A percentile compares a stretch with the other conserved stretches of the same genome.
Evolutionary conservation across 371 early-diverging fungal genomes (phyloP).

Genomic region (Actinomortierella ambigua): DNA sequence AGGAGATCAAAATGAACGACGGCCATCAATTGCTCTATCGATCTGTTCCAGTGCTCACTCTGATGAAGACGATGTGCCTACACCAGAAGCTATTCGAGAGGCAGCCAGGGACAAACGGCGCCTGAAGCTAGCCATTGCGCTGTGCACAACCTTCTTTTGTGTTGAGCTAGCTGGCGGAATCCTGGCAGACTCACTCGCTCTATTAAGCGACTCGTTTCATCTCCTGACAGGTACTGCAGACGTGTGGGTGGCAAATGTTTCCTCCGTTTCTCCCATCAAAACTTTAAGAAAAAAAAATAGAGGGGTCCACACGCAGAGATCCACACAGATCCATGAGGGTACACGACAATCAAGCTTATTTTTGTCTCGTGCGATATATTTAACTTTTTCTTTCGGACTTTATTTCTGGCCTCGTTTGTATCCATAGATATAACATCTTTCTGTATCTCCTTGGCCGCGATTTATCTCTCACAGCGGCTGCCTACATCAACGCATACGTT

Average conservation of each 20-base stretch:
- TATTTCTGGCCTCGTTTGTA: not conserved
- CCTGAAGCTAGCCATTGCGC: slow-evolving; percentile 39
- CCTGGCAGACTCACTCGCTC: slow-evolving; percentile 68
- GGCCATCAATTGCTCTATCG: too few species aligned
- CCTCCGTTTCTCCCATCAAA: too few species aligned
- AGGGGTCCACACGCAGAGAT: not conserved
- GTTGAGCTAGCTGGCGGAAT: slow-evolving; percentile 76
- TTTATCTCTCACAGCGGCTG: slow-evolving; percentile 71
- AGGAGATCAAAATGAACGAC: too few species aligned
- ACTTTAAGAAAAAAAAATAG: slow-evolving; percentile 6
- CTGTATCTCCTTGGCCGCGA: slow-evolving; percentile 72
- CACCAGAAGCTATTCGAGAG: slow-evolving; percentile 14
- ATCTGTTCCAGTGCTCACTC: too few species aligned
- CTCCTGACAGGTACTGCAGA: slow-evolving; percentile 62
- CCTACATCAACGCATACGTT: slow-evolving; percentile 74
- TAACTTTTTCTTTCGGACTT: not conserved
- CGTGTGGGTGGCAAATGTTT: too few species aligned
- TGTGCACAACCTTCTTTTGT: slow-evolving; percentile 71
- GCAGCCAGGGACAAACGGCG: slow-evolving; percentile 27
- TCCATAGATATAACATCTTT: slow-evolving; percentile 68
- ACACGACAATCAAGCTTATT: not conserved
- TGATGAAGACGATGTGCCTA: too few species aligned
- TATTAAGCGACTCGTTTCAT: slow-evolving; percentile 80
- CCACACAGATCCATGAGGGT: not conserved
- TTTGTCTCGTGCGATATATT: not conserved